Base-by-base conservation (phyloP, 1,284 basidiomycete species). In the Bjerkandera adusta region DNA sequence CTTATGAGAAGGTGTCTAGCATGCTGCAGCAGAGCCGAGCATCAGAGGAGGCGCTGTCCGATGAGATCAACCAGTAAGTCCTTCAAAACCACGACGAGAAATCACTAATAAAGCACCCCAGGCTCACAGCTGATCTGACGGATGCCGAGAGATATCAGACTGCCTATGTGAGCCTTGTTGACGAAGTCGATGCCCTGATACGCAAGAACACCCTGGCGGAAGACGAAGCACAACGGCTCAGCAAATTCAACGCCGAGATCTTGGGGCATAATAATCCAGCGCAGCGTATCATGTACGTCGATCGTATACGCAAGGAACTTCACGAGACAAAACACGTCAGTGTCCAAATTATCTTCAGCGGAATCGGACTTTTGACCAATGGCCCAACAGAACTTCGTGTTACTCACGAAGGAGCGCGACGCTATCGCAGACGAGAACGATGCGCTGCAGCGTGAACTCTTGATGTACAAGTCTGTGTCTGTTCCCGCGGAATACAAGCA, bases 231-330 rank as follows among this genome's bases (percentile, higher is more conserved):
- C 66, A 74, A 33, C 70, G 70, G 13, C 71, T 90, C 26, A 82
- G 83, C 59, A 75, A 70, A 57, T 85, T 88, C 68, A 90, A 90
- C 52, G 86, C 86, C 1, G 79, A 89, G 60, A 87, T 89, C 45
- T 64, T 89, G 15, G 76, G 83, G 0, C 86, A 89, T 58, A 72
- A 76, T 24, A 89, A 89, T 59, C 84, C 85, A 4, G 78, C 81
- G 1, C 86, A 89, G 62, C 74, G 81, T 27, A 86, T 89, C 53
- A 70, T 80, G 64, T 89, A 89, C 56, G 79, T 89, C 18, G 86
- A 89, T 49, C 72, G 82, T 47, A 80, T 89, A 51, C 74, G 85
- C 32, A 69, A 70, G 47, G 85, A 89, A 57, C 65, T 89, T 29
- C 76, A 83, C 4, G 84, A 86, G 37, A 73, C 76, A 10, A 88